Conservation (phyloP, 768 basidiomycete species). For the Pulveroboletus ravenelii region DNA sequence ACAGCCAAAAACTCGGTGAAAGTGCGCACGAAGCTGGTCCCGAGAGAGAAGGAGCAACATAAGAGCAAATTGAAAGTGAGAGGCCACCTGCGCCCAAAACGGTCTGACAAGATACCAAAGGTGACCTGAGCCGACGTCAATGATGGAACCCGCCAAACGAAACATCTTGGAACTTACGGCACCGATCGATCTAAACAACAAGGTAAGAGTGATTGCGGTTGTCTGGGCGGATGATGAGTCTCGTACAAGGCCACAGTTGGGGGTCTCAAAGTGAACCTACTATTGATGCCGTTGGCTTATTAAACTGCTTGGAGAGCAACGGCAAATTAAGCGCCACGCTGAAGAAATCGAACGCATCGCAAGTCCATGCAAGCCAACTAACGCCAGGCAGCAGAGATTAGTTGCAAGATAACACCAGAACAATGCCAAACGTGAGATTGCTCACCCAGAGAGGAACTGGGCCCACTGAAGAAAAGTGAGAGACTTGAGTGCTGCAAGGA, state of each 20-base stretch:
- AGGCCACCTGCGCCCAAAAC: slow-evolving; percentile 93
- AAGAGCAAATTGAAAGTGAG: slow-evolving; percentile 71
- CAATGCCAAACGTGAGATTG: background rate
- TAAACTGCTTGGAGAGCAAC: slow-evolving; percentile 46
- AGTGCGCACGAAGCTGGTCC: slow-evolving; percentile 73
- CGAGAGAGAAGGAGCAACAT: slow-evolving; percentile 70
- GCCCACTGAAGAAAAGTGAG: slow-evolving; percentile 55
- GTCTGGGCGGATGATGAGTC: slow-evolving; percentile 37
- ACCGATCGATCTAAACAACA: slow-evolving; percentile 80
- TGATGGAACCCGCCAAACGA: background rate
- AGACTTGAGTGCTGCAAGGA: slow-evolving; percentile 40
- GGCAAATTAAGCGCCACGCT: slow-evolving; percentile 60
- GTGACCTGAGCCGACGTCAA: slow-evolving; percentile 37
- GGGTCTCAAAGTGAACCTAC: slow-evolving; percentile 27
- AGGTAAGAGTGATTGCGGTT: slow-evolving; percentile 84
- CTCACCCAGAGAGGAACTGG: slow-evolving; percentile 54
- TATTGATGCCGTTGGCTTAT: slow-evolving; percentile 37
- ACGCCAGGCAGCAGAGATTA: background rate
- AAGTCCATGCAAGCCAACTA: slow-evolving; percentile 88
- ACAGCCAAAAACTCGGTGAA: slow-evolving; percentile 76
- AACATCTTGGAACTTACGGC: slow-evolving; percentile 40
- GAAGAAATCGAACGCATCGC: slow-evolving; percentile 87
- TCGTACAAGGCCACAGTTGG: background rate
- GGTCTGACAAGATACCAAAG: slow-evolving; percentile 81
- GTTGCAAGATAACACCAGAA: background rate